phyloP scores from a whole-genome alignment of 2,329 filamentous ascomycete species.

The Alternaria sp. region DNA sequence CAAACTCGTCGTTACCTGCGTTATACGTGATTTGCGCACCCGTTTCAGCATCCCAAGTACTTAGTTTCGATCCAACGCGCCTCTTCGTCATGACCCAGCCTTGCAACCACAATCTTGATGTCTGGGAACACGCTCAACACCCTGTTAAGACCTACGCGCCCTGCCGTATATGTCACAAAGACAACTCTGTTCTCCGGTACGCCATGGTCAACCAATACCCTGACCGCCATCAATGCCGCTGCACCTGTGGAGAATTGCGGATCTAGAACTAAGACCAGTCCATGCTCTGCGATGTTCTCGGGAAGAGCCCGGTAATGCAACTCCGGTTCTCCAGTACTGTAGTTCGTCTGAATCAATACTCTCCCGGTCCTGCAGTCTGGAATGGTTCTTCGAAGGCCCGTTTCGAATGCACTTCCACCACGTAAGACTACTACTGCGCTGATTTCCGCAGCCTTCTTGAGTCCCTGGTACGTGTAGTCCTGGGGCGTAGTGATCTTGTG shows the following conservation, averaged over 20 bases:
- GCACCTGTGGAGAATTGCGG: constrained; percentile 95
- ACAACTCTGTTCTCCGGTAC: constrained; percentile 85
- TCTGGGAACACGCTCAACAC: constrained; percentile 88
- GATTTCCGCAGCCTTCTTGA: constrained; percentile 70
- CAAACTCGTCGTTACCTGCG: background rate
- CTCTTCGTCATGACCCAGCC: constrained; percentile 81
- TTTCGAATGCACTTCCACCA: constrained; percentile 87
- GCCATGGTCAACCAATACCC: constrained; percentile 93
- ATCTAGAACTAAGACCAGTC: constrained; percentile 85
- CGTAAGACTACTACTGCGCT: constrained; percentile 83
- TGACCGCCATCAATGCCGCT: constrained; percentile 87
- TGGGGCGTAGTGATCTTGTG: constrained; percentile 73
- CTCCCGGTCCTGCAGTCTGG: constrained; percentile 91
- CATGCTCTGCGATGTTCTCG: constrained; percentile 73
- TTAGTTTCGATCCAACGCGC: constrained; percentile 87
- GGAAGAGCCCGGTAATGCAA: constrained; percentile 85
- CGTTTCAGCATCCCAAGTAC: constrained; percentile 82
- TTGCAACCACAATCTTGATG: constrained; percentile 84
- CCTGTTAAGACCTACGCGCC: constrained; percentile 81
- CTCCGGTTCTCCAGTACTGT: constrained; percentile 77
- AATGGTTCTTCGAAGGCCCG: constrained; percentile 85
- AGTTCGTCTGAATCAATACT: constrained; percentile 86
- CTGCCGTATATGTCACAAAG: constrained; percentile 90
- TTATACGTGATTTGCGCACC: background rate
- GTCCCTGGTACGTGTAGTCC: constrained; percentile 72